Base-by-base conservation (phyloP, 192 early-diverging fungal species). In the Mortierella hygrophila region DNA sequence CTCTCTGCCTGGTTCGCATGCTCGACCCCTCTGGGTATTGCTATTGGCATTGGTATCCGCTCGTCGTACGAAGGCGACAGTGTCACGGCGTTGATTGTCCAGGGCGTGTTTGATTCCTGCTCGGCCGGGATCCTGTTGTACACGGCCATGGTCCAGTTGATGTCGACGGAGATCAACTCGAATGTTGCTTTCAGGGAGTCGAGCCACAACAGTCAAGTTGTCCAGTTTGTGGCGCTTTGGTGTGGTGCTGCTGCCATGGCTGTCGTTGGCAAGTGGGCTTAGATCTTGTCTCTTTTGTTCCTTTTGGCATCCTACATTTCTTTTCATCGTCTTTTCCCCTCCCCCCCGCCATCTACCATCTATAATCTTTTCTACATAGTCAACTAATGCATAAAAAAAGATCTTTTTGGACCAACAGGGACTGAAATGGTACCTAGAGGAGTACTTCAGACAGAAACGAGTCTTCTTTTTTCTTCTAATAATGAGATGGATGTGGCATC, bases 81-180 rank as follows among this genome's bases (percentile, higher is more conserved):
- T 1, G 74, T 86, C 1, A 76, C 89, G 0, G 83, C 93, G 6
- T 85, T 97, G 35, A 69, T 96, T 21, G 82, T 93, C 16, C 93
- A 95, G 82, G 97, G 96, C 6, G 90, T 97, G 26, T 88, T 98
- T 23, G 95, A 98, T 70, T 88, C 94, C 4, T 49, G 97, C 41
- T 95, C 95, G 4, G 94, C 96, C 0, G 97, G 97, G 18, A 97
- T 97, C 37, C 82, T 98, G 35, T 81, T 97, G 20, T 97, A 97
- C 87, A 94, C 91, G 68, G 92, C 95, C 3, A 88, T 95, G 52
- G 93, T 94, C 35, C 93, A 96, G 68, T 82, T 97, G 69, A 93
- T 97, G 75, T 90, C 92, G 8, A 88, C 91, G 32, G 96, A 97
- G 78, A 90, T 97, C 75, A 92, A 92, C 9, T 80, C 91, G 32